phyloP scores from a whole-genome alignment of 495 filamentous ascomycete species.

The Glonium stellatum region DNA sequence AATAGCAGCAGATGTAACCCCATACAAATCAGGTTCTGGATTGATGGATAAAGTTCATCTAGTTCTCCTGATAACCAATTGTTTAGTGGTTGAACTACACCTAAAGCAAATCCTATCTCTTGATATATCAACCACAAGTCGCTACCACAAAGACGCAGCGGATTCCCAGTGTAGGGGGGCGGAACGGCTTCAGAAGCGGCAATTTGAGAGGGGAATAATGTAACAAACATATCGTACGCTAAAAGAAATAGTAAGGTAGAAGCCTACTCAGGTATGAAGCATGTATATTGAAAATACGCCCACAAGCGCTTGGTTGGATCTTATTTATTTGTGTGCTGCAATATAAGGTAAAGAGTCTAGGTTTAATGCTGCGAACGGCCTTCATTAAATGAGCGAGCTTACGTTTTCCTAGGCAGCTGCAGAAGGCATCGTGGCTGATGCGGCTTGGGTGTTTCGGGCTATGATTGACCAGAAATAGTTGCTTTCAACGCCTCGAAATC shows the following conservation, averaged over 20 bases:
- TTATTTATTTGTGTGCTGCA: background rate
- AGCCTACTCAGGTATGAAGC: background rate
- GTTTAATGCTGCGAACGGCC: background rate
- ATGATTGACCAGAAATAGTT: background rate
- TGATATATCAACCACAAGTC: constrained; percentile 12
- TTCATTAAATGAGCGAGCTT: too few relatives aligned
- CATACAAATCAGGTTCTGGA: constrained; percentile 19
- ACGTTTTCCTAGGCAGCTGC: background rate
- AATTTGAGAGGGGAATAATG: constrained; percentile 15
- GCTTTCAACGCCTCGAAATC: background rate
- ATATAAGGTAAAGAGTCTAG: background rate
- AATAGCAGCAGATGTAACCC: constrained; percentile 25
- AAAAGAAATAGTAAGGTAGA: background rate
- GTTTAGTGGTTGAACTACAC: constrained; percentile 16
- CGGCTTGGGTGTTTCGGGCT: background rate
- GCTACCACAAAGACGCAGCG: constrained; percentile 13
- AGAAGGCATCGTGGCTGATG: background rate
- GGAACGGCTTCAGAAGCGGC: constrained; percentile 1
- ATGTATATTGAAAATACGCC: background rate
- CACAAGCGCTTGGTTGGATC: background rate
- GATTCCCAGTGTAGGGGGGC: constrained; percentile 19
- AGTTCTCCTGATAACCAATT: background rate
- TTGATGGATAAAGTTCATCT: constrained; percentile 22
- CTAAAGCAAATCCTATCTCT: constrained; percentile 6
- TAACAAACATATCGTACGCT: background rate